These are phyloP conservation scores for Apiospora sp. DNA, from an alignment of 2,329 filamentous ascomycete genomes.

Conservation along the genomic window DNA sequence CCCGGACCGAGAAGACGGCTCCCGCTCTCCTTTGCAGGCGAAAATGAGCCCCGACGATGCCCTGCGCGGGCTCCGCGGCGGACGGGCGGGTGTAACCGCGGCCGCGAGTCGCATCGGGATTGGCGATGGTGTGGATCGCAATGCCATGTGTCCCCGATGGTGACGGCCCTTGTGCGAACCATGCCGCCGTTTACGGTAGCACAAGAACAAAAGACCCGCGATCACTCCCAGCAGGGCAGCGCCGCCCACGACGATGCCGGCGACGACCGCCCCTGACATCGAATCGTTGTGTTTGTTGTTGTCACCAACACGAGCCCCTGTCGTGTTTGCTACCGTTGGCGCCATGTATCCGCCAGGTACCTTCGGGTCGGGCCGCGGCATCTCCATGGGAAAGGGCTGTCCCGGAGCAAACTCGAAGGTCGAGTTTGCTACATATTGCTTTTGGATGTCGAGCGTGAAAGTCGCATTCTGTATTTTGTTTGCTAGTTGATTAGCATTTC, in stretches of 20 bases:
- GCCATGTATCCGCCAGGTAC: conserved; percentile 8
- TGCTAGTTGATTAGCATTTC: neutral
- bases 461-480: conserved; percentile 1
- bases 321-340: neutral
- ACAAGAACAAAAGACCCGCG: neutral
- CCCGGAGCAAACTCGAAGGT: conserved; percentile 5
- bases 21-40: neutral
- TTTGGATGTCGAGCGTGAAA: neutral
- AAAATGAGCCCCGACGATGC: neutral
- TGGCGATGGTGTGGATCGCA: neutral
- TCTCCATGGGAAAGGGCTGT: neutral
- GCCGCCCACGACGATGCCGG: conserved; percentile 2
- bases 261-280: conserved; percentile 6
- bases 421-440: neutral
- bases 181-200: neutral
- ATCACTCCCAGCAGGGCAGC: neutral
- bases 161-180: neutral
- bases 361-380: conserved; percentile 8
- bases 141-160: neutral
- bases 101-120: neutral
- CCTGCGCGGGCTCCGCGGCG: neutral
- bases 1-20: neutral
- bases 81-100: neutral
- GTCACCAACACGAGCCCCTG: neutral
- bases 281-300: neutral